Percentiles rank a stretch among this genome's conserved stretches.
phyloP scores from a whole-genome alignment of 2,329 filamentous ascomycete genomes.

The Trichoderma pleuroti region DNA sequence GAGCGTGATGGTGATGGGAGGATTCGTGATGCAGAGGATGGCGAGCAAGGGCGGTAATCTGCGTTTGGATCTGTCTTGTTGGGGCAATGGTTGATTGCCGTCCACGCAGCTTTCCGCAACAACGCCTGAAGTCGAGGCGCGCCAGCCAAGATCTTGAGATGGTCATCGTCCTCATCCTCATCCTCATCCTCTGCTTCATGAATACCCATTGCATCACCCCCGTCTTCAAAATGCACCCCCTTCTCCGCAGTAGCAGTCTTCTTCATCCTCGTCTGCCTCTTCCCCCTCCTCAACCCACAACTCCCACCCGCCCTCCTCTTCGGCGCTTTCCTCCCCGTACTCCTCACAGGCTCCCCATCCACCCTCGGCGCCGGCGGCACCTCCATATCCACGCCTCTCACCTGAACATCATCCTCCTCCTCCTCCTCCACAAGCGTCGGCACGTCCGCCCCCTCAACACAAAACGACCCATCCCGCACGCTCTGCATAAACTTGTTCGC shows the following conservation, averaged over 20 bases:
- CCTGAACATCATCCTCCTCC: not conserved
- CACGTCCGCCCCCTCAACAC: not conserved
- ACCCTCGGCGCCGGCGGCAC: not conserved
- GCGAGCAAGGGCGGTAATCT: not conserved
- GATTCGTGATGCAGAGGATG: not conserved
- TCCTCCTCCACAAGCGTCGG: not conserved
- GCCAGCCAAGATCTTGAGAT: not conserved
- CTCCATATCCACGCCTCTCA: not conserved
- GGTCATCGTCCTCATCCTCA: constrained; percentile 11
- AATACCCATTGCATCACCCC: not conserved
- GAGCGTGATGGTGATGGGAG: not conserved
- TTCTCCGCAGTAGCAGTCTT: not conserved
- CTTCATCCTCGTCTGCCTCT: not conserved
- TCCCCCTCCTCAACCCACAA: not conserved
- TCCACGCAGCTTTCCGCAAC: not conserved
- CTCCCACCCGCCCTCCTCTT: not conserved
- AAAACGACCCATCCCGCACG: constrained; percentile 16
- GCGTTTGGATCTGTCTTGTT: not conserved
- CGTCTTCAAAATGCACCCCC: not conserved
- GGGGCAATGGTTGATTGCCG: not conserved
- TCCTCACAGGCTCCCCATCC: not conserved
- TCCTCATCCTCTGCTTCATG: not conserved
- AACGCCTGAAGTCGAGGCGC: not conserved
- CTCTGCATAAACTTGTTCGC: constrained; percentile 24
- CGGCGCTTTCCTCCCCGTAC: not conserved